phyloP scores from a whole-genome alignment of 139 green algal species.

The Yamagishiella unicocca region DNA sequence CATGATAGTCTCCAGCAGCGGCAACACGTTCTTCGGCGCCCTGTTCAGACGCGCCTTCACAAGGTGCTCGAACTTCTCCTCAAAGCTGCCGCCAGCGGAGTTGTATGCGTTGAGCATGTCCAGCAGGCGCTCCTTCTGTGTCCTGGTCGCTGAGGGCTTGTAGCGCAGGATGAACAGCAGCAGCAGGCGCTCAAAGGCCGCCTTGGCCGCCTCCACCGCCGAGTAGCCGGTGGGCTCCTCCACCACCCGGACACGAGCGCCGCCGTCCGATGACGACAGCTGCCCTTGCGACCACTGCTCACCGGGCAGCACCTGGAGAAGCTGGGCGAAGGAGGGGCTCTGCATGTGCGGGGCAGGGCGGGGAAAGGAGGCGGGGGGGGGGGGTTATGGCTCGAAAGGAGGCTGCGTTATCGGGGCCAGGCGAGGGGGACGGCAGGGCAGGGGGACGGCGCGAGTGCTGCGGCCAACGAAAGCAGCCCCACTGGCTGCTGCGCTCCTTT shows the following conservation, averaged over 20 bases:
- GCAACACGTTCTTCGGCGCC: background rate
- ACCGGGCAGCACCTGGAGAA: background rate
- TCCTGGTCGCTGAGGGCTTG: background rate
- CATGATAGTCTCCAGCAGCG: background rate
- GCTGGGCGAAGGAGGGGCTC: background rate
- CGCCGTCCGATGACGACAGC: too few species aligned
- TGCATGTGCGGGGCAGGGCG: too few species aligned
- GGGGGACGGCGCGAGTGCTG: background rate
- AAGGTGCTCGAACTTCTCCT: background rate
- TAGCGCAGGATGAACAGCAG: slow-evolving; percentile 15
- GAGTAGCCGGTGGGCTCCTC: background rate
- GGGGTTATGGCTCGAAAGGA: background rate
- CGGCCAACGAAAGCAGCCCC: background rate
- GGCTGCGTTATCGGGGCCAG: background rate
- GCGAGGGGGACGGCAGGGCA: background rate
- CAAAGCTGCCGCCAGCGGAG: background rate
- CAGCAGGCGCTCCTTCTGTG: background rate
- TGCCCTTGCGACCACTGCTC: too few species aligned
- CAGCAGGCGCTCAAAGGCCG: background rate
- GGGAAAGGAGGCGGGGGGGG: too few species aligned
- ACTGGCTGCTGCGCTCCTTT: too few species aligned
- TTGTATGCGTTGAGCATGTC: background rate
- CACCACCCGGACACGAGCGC: background rate
- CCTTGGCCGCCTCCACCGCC: background rate
- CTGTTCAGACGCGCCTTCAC: background rate